These are phyloP conservation scores for Coffea canephora DNA, from an alignment of 257 asterid species.

Conservation along the genomic window DNA sequence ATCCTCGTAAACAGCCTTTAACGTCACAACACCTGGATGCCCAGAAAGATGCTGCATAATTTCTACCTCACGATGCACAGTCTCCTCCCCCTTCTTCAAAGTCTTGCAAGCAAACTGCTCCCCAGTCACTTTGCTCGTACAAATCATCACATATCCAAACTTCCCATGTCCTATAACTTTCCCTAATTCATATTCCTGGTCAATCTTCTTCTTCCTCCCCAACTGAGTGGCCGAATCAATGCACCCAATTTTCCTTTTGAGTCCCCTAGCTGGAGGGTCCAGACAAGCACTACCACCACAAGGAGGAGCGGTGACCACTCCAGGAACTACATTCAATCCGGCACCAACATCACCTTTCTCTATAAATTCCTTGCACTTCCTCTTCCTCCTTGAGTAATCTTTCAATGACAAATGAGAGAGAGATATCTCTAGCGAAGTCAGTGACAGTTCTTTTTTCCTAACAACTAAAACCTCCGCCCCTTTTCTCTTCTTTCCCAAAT, in stretches of 20 bases:
- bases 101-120: constrained; percentile 85
- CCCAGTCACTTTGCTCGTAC: constrained; percentile 60
- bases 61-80: constrained; percentile 89
- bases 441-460: constrained; percentile 15
- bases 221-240: constrained; percentile 71
- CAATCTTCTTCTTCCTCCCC: constrained; percentile 85
- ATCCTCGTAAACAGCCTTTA: constrained; percentile 83
- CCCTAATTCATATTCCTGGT: constrained; percentile 60
- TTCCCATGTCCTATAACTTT: constrained; percentile 68
- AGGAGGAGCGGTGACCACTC: constrained; percentile 77
- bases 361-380: constrained; percentile 66
- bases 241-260: constrained; percentile 89
- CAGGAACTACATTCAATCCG: constrained; percentile 49
- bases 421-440: constrained; percentile 30
- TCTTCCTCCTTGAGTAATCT: constrained; percentile 65
- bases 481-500: constrained; percentile 72
- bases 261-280: constrained; percentile 60
- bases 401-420: constrained; percentile 70
- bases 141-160: constrained; percentile 73
- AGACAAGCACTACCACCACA: constrained; percentile 49
- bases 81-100: constrained; percentile 74
- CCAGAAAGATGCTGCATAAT: constrained; percentile 96
- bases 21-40: constrained; percentile 76
- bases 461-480: constrained; percentile 36
- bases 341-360: constrained; percentile 37